Evolutionary conservation across 768 basidiomycete species (phyloP).

Genomic region (Cystobasidium ongulense): DNA sequence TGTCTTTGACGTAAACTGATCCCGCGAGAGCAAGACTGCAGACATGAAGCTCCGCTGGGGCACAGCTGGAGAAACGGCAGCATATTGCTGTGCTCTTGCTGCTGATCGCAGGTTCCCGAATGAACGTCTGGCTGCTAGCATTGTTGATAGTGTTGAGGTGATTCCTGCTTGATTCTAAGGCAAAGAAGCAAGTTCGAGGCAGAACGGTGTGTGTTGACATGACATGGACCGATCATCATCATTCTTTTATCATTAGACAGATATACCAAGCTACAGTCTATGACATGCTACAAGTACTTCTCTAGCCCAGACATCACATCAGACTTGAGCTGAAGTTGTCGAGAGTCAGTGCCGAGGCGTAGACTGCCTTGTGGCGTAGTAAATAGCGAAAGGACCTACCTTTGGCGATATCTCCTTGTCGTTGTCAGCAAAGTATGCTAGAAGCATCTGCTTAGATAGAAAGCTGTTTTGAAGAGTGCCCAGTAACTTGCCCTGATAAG

Average conservation of each 20-base stretch:
- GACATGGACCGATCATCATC: neutral
- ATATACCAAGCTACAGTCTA: neutral
- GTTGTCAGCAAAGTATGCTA: slow-evolving; percentile 29
- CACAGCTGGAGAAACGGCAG: neutral
- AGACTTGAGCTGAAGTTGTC: slow-evolving; percentile 11
- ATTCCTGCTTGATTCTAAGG: neutral
- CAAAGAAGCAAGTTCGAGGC: neutral
- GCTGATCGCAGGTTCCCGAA: slow-evolving; percentile 18
- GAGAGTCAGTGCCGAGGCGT: neutral
- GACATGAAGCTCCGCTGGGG: slow-evolving; percentile 19
- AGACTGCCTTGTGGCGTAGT: too few species aligned
- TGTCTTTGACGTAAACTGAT: slow-evolving; percentile 12
- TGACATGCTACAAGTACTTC: slow-evolving; percentile 7
- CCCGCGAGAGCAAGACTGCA: slow-evolving; percentile 18
- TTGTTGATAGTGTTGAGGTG: neutral
- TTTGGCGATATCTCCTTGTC: slow-evolving; percentile 26
- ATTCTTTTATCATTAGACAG: too few species aligned
- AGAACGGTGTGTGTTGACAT: too few species aligned
- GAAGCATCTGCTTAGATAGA: slow-evolving; percentile 10
- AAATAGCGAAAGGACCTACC: neutral
- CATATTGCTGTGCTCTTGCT: slow-evolving; percentile 9
- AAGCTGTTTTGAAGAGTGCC: slow-evolving; percentile 23
- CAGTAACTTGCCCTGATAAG: neutral
- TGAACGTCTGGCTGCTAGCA: slow-evolving; percentile 26
- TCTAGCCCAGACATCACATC: slow-evolving; percentile 16